Conservation (phyloP, 805 yeast genomes). For the Phaffomyces antillensis region DNA sequence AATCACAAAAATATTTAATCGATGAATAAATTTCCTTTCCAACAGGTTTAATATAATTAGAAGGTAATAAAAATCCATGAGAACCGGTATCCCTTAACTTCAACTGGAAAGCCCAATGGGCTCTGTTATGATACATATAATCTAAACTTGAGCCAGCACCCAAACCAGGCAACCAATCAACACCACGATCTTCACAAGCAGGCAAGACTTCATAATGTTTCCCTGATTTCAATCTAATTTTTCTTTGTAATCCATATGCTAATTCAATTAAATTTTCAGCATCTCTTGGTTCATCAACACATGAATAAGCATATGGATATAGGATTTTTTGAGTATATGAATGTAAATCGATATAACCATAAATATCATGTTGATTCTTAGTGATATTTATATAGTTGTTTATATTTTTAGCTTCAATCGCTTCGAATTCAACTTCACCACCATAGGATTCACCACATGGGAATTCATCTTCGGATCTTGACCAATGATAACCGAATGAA, state of each 20-base stretch:
- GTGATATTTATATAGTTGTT: conserved; percentile 37
- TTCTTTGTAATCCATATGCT: conserved; percentile 73
- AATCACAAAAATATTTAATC: conserved; percentile 56
- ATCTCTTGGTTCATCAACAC: conserved; percentile 68
- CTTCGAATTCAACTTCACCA: conserved; percentile 68
- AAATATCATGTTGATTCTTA: conserved; percentile 46
- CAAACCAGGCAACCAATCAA: conserved; percentile 63
- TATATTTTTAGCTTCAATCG: conserved; percentile 49
- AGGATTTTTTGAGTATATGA: conserved; percentile 80
- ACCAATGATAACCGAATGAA: conserved; percentile 72
- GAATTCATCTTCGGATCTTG: conserved; percentile 46
- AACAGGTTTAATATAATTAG: conserved; percentile 63
- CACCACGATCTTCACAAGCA: conserved; percentile 74
- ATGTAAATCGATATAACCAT: conserved; percentile 77
- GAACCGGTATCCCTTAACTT: conserved; percentile 77
- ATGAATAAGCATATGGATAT: conserved; percentile 78
- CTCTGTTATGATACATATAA: conserved; percentile 75
- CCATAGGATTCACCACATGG: conserved; percentile 82
- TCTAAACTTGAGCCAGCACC: conserved; percentile 80
- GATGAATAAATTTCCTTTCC: conserved; percentile 70
- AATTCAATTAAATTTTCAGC: conserved; percentile 73
- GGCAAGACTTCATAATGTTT: conserved; percentile 61
- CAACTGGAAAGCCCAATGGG: conserved; percentile 78
- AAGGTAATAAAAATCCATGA: conserved; percentile 76
- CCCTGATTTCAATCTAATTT: conserved; percentile 59